Evolutionary conservation across 768 basidiomycete species (phyloP).

Genomic region (Tylopilus vinaceipallidus): DNA sequence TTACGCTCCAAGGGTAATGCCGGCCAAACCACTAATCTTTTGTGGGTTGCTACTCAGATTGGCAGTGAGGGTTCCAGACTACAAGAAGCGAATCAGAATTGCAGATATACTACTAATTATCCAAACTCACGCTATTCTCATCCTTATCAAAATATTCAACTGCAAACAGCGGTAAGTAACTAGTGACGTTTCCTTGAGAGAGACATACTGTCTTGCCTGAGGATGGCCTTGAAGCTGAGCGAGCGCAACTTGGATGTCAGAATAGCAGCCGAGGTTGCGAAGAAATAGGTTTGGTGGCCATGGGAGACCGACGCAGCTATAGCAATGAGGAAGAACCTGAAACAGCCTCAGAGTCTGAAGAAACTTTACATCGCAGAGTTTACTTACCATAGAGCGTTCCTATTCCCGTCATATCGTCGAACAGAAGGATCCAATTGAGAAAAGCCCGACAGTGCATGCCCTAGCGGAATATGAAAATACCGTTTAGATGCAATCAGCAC

Average conservation of each 20-base stretch:
- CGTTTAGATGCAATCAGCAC: not conserved
- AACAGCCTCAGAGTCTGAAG: conserved; percentile 12
- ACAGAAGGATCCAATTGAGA: conserved; percentile 38
- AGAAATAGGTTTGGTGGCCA: conserved; percentile 68
- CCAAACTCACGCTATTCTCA: conserved; percentile 60
- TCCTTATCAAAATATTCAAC: conserved; percentile 90
- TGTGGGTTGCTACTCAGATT: conserved; percentile 83
- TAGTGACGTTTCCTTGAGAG: not conserved
- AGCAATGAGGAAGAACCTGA: conserved; percentile 77
- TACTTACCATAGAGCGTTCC: conserved; percentile 62
- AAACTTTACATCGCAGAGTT: conserved; percentile 5
- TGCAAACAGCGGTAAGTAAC: conserved; percentile 22
- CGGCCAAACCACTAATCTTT: conserved; percentile 85
- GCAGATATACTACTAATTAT: not conserved
- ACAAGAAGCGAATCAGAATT: not conserved
- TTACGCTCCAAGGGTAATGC: conserved; percentile 79
- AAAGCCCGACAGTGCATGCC: conserved; percentile 60
- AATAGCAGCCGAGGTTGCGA: conserved; percentile 63
- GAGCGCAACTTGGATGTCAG: conserved; percentile 71
- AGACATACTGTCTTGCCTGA: conserved; percentile 79
- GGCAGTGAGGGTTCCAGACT: conserved; percentile 81
- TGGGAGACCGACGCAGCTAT: conserved; percentile 63
- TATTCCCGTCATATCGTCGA: conserved; percentile 58
- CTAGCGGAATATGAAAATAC: conserved; percentile 26
- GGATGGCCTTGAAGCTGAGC: conserved; percentile 72